Evolutionary conservation across 2,329 filamentous ascomycete genomes (phyloP), one percentile per base, ranked within the genome.

Genomic region (Apiospora marii): DNA sequence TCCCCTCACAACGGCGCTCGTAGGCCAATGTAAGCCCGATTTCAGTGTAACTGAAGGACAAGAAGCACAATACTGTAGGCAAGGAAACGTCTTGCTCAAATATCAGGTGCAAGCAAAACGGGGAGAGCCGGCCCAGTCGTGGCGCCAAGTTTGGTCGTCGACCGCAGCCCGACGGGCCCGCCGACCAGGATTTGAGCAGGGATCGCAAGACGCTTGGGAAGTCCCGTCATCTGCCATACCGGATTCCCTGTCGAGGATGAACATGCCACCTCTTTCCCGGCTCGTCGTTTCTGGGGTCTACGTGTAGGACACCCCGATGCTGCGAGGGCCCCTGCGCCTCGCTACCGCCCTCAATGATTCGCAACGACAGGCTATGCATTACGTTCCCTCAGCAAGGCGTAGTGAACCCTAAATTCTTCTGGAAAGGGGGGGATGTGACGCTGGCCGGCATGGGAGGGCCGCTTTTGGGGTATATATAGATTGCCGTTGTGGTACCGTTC

Each of bases 151-250:
- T 24, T 24, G 34, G 34, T 24, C 10, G 19, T 61, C 19, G 53
- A 34, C 19, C 53, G 53, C 53, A 61, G 27, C 30, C 53, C 53
- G 53, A 61, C 27, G 30, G 53, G 22, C 53, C 53, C 53, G 53
- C 27, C 53, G 53, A 61, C 53, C 16, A 61, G 53, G 30, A 19
- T 61, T 2, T 16, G 13, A 34, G 34, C 53, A 61, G 53, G 53
- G 53, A 34, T 37, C 6, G 22, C 27, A 19, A 37, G 30, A 34
- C 34, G 5, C 30, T 34, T 61, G 53, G 53, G 30, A 61, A 61
- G 34, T 30, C 53, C 30, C 53, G 53, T 37, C 53, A 37, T 49
- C 46, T 49, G 46, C 16, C 53, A 34, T 22, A 30, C 30, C 19
- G n/a, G 16, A 22, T 61, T 37, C 30, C 37, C 7, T 61, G 30